Evolutionary conservation across 83 land plant species (phyloP), one percentile per base, ranked within the genome.

Genomic region (Thuja plicata): DNA sequence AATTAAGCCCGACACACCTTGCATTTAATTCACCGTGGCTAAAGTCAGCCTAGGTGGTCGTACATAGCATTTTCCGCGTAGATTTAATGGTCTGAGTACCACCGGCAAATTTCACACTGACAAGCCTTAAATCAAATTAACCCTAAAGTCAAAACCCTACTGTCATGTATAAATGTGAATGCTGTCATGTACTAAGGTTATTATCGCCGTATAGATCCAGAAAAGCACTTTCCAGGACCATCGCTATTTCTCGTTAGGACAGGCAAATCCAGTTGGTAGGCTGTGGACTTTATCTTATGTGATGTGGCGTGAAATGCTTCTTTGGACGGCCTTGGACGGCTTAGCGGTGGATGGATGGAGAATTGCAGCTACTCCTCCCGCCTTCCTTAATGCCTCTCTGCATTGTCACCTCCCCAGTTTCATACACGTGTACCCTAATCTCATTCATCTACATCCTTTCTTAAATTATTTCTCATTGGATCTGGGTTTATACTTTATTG

Each of bases 281-380:
- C 73, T 8, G 43, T 12, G 9, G 71, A 86, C 35, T 37, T 54
- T 85, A 17, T 12, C 66, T 32, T 17, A 12, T 16, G 41, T 37
- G 41, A 86, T 37, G 87, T 86, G 87, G 87, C 87, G 66, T 86
- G 24, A 16, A 21, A 35, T 60, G n/a, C 73, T 35, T 21, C 71
- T 55, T 86, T 86, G 73, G 87, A 86, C 73, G 87, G 87, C 27
- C 35, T 13, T 8, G 71, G 87, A 55, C 73, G 87, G 73, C 73
- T 86, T 15, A 76, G 79, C 79, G 79, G 79, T 76, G 79, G 38
- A 34, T 34, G 79, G 79, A 76, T 34, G 15, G 16, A 34, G 38
- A 8, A 66, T 76, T 76, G 79, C 79, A 76, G 16, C 79, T 76
- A 76, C 79, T 76, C 16, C 78, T 32, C 34, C 34, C 78, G 32